Base-by-base conservation (phyloP, 805 yeast genomes). In the Candida pseudoglaebosa region DNA sequence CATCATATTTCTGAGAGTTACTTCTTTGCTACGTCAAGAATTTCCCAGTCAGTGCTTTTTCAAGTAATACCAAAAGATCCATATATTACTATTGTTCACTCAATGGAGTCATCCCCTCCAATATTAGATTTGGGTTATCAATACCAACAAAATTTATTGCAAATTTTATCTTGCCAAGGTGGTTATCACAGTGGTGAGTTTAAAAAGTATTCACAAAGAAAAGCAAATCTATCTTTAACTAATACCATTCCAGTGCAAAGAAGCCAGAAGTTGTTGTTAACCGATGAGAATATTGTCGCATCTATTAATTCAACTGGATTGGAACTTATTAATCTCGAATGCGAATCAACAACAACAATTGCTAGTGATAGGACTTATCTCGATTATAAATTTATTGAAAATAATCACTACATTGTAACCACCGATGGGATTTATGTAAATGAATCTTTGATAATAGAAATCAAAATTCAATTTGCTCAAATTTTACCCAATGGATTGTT, bases 171-270 rank as follows among this genome's bases (percentile, higher is more conserved):
- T 10, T 56, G 64, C 30, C 65, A 59, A 36, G 70, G 70, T 10
- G 68, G 68, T 1, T 56, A 59, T 40, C 53, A 61, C 18, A 53
- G 60, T 33, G 66, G 68, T 2, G 68, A 65, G 35, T 42, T 58
- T 28, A 39, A 45, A 35, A 47, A 41, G 22, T 18, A 33, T n/a
- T 21, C 36, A 6, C 10, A 28, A 4, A 21, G 6, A 4, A 10
- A 5, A n/a, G 28, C 24, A 5, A 13, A 15, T 22, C 19, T 33
- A 12, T n/a, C 22, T 6, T 33, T 33, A 18, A 21, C 20, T 9
- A 28, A 33, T 12, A 33, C 29, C 6, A 33, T 33, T 9, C 28
- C 28, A 6, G 36, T 24, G 9, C 17, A 13, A 22, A 24, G 36
- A 21, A 13, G 28, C 6, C 22, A 22, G 8, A 33, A 12, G 19